phyloP scores from a whole-genome alignment of 345 rosid genomes.

The Cardamine occulta region DNA sequence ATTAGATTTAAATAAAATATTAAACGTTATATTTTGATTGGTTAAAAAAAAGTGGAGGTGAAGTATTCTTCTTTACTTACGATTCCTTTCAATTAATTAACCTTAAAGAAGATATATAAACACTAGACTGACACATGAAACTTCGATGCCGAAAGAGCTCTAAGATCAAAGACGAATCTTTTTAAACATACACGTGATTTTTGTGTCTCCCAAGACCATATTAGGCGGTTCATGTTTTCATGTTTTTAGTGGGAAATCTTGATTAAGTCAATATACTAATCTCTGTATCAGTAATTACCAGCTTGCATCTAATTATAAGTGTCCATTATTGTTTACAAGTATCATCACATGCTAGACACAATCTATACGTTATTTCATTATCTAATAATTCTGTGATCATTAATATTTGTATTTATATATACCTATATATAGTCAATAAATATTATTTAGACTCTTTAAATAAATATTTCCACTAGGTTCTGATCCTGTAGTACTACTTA shows the following conservation, averaged over 20 bases:
- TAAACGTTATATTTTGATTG: too few relatives aligned
- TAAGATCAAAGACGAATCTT: conserved; percentile 42
- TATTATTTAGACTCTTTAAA: conserved; percentile 1
- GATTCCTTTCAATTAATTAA: conserved; percentile 2
- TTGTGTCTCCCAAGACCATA: conserved; percentile 43
- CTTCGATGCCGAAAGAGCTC: conserved; percentile 46
- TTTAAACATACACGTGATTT: conserved; percentile 41
- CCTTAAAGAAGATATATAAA: conserved; percentile 1
- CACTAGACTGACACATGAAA: conserved; percentile 44
- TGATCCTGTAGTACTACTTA: conserved; percentile 36
- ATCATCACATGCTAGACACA: conserved; percentile 42
- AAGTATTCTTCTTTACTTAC: too few relatives aligned
- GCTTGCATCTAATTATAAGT: conserved; percentile 35
- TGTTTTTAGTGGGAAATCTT: conserved; percentile 15
- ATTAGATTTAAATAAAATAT: too few relatives aligned
- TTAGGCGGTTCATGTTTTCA: conserved; percentile 40
- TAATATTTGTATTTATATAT: neutral
- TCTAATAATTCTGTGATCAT: conserved; percentile 28
- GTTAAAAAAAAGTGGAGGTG: too few relatives aligned
- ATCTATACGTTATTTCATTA: conserved; percentile 32
- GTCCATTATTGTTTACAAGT: conserved; percentile 27
- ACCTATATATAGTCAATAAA: neutral
- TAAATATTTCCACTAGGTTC: conserved; percentile 34
- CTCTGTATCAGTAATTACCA: conserved; percentile 31
- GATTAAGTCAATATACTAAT: conserved; percentile 24